These are phyloP conservation scores for Beauveria sp. DNA, from an alignment of 2,329 filamentous ascomycete species.

Conservation along the genomic window DNA sequence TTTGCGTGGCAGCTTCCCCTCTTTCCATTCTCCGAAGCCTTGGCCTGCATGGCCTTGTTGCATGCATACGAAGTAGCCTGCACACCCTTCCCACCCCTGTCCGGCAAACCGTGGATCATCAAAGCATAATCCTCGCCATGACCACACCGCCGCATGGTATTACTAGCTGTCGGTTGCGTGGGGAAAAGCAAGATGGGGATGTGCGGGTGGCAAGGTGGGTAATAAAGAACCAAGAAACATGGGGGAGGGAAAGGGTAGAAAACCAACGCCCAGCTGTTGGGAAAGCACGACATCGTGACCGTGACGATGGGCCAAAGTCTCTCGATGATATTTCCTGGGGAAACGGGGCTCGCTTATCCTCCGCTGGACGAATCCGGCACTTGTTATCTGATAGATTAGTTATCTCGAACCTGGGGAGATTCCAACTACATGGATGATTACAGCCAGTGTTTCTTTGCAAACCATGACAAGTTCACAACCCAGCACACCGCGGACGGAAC, in stretches of 20 bases:
- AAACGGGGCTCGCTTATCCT: slow-evolving; percentile 4
- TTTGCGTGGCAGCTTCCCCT: slow-evolving; percentile 3
- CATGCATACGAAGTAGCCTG: background rate
- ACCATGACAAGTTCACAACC: too few species aligned
- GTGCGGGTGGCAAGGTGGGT: background rate
- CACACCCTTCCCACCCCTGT: background rate
- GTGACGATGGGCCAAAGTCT: background rate
- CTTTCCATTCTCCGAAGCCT: background rate
- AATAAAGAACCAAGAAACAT: background rate
- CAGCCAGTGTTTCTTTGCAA: too few species aligned
- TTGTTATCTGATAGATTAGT: background rate
- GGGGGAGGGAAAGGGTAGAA: background rate
- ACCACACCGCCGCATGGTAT: too few species aligned
- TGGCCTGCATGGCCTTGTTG: background rate
- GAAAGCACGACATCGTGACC: background rate
- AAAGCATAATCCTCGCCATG: background rate
- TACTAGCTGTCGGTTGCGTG: too few species aligned
- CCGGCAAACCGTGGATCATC: background rate
- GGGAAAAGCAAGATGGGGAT: background rate
- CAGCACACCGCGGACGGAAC: background rate
- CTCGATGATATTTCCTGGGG: slow-evolving; percentile 1
- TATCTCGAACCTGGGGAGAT: background rate
- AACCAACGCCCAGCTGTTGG: background rate
- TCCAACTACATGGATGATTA: background rate
- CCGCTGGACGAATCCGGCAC: background rate